These are phyloP conservation scores for Solanum paucissectum DNA, from an alignment of 257 asterid species.

Conservation along the genomic window DNA sequence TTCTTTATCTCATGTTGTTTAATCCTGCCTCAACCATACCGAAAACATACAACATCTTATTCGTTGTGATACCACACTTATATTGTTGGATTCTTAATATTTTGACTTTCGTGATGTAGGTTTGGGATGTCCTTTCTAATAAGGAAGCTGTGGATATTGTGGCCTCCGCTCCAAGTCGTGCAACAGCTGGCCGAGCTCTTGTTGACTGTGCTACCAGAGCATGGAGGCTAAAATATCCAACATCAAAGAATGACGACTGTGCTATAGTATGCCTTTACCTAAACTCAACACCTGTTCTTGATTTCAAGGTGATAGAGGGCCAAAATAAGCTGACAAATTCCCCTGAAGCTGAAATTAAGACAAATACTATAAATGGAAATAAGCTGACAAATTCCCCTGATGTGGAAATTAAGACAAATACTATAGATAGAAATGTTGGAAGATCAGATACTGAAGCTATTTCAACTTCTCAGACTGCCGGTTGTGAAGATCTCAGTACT, in stretches of 20 bases:
- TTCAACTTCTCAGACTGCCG: slow-evolving; percentile 9
- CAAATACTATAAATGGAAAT: slow-evolving; percentile 8
- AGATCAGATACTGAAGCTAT: slow-evolving; percentile 2
- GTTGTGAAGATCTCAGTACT: slow-evolving; percentile 4
- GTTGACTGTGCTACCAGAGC: slow-evolving; percentile 93
- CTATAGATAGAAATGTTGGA: neutral
- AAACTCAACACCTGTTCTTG: slow-evolving; percentile 11
- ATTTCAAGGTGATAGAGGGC: slow-evolving; percentile 5
- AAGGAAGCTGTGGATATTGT: slow-evolving; percentile 92
- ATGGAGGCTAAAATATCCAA: slow-evolving; percentile 96
- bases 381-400: slow-evolving; percentile 8
- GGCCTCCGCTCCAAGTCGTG: slow-evolving; percentile 79
- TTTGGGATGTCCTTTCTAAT: slow-evolving; percentile 96
- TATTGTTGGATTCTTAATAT: neutral
- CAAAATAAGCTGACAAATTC: slow-evolving; percentile 7
- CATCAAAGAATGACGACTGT: slow-evolving; percentile 93
- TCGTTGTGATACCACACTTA: neutral
- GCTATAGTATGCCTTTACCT: slow-evolving; percentile 84
- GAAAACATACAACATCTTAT: neutral
- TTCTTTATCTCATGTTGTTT: neutral
- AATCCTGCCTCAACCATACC: neutral
- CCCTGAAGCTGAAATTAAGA: slow-evolving; percentile 22
- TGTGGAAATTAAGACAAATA: slow-evolving; percentile 16
- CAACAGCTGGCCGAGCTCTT: slow-evolving; percentile 82
- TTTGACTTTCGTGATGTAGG: slow-evolving; percentile 27